phyloP scores from a whole-genome alignment of 495 filamentous ascomycete species.

The Penicillium waksmanii region DNA sequence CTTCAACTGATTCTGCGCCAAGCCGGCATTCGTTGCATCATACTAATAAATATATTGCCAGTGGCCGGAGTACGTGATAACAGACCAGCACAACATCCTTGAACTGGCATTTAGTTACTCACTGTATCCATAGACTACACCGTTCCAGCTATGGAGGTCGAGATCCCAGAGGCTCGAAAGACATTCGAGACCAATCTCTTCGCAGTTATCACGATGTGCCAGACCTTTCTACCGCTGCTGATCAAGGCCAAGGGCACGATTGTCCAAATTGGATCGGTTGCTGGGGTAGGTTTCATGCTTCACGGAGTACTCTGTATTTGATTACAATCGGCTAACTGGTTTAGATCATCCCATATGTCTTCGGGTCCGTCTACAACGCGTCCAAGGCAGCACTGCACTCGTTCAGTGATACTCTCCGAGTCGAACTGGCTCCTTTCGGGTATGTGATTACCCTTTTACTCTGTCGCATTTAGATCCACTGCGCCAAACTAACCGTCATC shows the following conservation, averaged over 20 bases:
- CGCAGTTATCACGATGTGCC: conserved; percentile 61
- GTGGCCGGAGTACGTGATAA: conserved; percentile 42
- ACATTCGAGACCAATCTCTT: conserved; percentile 65
- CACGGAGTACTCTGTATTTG: neutral
- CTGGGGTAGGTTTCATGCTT: conserved; percentile 41
- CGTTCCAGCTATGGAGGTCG: conserved; percentile 61
- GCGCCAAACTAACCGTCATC: neutral
- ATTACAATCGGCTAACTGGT: neutral
- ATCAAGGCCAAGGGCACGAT: conserved; percentile 63
- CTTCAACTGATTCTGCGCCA: neutral
- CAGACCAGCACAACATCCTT: conserved; percentile 7
- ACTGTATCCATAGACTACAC: conserved; percentile 53
- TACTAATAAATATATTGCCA: conserved; percentile 19
- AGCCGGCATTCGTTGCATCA: neutral
- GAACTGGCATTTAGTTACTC: neutral
- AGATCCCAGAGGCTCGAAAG: conserved; percentile 51
- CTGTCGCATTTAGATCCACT: neutral
- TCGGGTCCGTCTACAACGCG: conserved; percentile 63
- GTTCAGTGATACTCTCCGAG: conserved; percentile 61
- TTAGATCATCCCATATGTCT: conserved; percentile 57
- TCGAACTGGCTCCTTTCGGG: conserved; percentile 55
- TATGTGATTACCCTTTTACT: conserved; percentile 19
- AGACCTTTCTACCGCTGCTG: conserved; percentile 60
- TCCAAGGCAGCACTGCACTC: conserved; percentile 66
- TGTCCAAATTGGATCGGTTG: conserved; percentile 62